Percentiles rank a stretch among this genome's conserved stretches.
These are phyloP conservation scores for Suhomyces xylopsoci DNA, from an alignment of 805 yeast species.

Conservation along the genomic window DNA sequence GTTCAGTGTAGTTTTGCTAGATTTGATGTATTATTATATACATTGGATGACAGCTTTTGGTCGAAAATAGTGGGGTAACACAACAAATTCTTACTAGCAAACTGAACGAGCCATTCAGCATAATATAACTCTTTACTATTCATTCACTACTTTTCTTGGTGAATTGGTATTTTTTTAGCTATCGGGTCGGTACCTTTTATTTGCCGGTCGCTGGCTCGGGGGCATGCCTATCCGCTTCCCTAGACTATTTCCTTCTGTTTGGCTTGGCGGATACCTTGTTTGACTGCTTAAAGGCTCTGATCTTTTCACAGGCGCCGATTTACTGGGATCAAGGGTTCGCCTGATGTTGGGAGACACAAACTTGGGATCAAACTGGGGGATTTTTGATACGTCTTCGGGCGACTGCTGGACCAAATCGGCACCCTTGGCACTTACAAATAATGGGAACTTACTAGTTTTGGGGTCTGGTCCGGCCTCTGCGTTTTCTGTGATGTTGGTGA, in stretches of 20 bases:
- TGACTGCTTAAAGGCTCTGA: slow-evolving; percentile 5
- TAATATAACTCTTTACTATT: too few species aligned
- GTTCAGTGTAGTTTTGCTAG: background rate
- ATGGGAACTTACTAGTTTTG: slow-evolving; percentile 1
- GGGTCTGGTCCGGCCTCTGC: slow-evolving; percentile 2
- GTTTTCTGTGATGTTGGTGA: background rate
- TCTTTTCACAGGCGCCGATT: slow-evolving; percentile 61
- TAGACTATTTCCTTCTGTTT: background rate
- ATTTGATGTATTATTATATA: too few species aligned
- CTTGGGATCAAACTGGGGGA: slow-evolving; percentile 54
- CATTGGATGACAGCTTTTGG: background rate
- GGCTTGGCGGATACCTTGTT: slow-evolving; percentile 2
- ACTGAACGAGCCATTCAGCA: too few species aligned
- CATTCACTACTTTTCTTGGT: too few species aligned
- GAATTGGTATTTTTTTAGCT: background rate
- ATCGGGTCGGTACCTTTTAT: background rate
- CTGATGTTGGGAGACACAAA: slow-evolving; percentile 48
- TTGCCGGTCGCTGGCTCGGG: slow-evolving; percentile 4
- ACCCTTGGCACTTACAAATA: slow-evolving; percentile 63
- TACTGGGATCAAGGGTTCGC: slow-evolving; percentile 61
- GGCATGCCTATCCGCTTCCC: slow-evolving; percentile 7
- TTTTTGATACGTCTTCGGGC: slow-evolving; percentile 42
- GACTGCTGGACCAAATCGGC: slow-evolving; percentile 50
- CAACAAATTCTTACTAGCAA: too few species aligned
- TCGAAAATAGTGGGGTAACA: too few species aligned